These are phyloP conservation scores for Cryptococcus sp. DNA, from an alignment of 1,284 basidiomycete species.

Conservation along the genomic window DNA sequence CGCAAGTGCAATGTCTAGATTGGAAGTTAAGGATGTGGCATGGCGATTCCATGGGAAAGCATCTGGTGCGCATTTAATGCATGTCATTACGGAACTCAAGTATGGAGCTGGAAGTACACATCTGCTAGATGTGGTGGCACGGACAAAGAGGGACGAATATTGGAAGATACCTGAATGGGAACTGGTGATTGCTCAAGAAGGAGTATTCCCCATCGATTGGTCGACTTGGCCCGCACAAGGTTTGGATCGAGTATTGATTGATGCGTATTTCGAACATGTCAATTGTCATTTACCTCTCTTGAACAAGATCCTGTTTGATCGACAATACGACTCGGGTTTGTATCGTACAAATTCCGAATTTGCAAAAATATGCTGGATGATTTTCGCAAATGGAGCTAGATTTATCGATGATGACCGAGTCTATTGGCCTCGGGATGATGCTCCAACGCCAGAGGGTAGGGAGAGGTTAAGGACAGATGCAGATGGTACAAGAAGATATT, in stretches of 20 bases:
- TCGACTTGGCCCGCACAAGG: constrained; percentile 51
- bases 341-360: constrained; percentile 62
- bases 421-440: constrained; percentile 46
- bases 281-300: constrained; percentile 68
- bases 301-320: constrained; percentile 69
- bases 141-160: constrained; percentile 35
- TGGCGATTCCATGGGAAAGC: constrained; percentile 67
- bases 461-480: constrained; percentile 34
- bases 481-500: constrained; percentile 49
- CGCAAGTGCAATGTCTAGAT: constrained; percentile 28
- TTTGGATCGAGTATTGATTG: constrained; percentile 59
- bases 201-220: constrained; percentile 33
- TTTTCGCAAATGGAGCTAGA: constrained; percentile 69
- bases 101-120: constrained; percentile 29
- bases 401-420: constrained; percentile 63
- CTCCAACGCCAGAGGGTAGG: constrained; percentile 40
- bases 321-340: constrained; percentile 56
- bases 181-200: constrained; percentile 38
- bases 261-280: constrained; percentile 62
- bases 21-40: constrained; percentile 41
- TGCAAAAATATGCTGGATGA: constrained; percentile 63
- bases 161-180: constrained; percentile 49
- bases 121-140: constrained; percentile 30
- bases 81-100: constrained; percentile 62
- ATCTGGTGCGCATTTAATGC: constrained; percentile 62